Percentiles rank a stretch among this genome's conserved stretches.
phyloP scores from a whole-genome alignment of 2,329 filamentous ascomycete species.

The Claviceps sp. region DNA sequence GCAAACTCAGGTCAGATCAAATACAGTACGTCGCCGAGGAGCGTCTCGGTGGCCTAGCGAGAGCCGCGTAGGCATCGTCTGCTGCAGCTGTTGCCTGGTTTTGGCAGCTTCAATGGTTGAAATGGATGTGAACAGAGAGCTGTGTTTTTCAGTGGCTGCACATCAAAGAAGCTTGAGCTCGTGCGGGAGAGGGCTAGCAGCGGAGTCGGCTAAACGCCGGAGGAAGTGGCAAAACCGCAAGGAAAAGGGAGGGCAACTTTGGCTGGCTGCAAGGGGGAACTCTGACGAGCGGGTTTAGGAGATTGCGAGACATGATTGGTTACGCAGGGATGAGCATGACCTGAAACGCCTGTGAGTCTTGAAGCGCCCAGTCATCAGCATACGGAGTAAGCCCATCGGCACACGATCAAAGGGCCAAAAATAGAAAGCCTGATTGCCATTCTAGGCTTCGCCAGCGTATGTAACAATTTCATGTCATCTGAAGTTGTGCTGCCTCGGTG shows the following conservation, averaged over 20 bases:
- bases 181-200: neutral
- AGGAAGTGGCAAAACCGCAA: neutral
- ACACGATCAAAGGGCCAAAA: slow-evolving; percentile 8
- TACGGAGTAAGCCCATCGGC: neutral
- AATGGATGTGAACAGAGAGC: neutral
- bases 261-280: neutral
- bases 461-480: neutral
- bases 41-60: slow-evolving; percentile 3
- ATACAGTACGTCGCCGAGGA: slow-evolving; percentile 4
- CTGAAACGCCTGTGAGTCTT: slow-evolving; percentile 10
- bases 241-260: neutral
- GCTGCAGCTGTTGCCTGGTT: neutral
- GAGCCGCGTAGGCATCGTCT: slow-evolving; percentile 5
- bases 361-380: slow-evolving; percentile 7
- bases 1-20: neutral
- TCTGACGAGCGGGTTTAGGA: neutral
- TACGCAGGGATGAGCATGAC: slow-evolving; percentile 7
- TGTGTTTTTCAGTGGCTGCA: neutral
- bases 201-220: slow-evolving; percentile 4
- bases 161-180: neutral
- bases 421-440: slow-evolving; percentile 5
- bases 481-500: neutral
- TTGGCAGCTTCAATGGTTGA: neutral
- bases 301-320: slow-evolving; percentile 7
- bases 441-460: neutral